Base-by-base conservation (phyloP, 805 yeast genomes). In the Suhomyces emberorum region DNA sequence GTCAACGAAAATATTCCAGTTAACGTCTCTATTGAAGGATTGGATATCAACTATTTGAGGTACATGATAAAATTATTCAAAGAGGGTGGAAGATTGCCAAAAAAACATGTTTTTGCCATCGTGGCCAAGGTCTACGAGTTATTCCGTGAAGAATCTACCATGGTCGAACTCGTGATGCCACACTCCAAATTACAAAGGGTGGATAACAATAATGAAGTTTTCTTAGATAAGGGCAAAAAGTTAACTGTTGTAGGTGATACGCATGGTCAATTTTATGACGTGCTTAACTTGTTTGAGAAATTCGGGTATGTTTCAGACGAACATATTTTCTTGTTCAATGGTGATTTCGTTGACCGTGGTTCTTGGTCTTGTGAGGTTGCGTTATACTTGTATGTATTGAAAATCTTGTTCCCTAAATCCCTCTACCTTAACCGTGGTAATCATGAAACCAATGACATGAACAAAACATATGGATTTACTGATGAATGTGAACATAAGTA, bases 281-380 rank as follows among this genome's bases (percentile, higher is more conserved):
- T 93, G 35, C 62, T 91, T 51, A 83, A 88, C 55, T 72, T 93
- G 35, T 91, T 93, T 60, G 59, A 72, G 22, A 70, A 57, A 29
- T 89, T 79, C 54, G 98, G 98, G 11, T 62, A 70, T 48, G 95
- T 91, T 0, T 54, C 70, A 3, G 66, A 71, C 2, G 60, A 65
- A 3, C 97, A 89, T 56, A 72, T 79, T 4, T 93, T 86, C 55
- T 62, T 93, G 32, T 91, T 93, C 69, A 93, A 93, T 54, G 98
- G 98, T 29, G 98, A 93, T 63, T 91, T 93, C 63, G 98, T 93
- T 3, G 98, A 93, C 59, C 74, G 98, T 54, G 98, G 98, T 4
- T 85, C 95, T 12, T 91, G 98, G 98, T 88, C 97, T 3, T 86
- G 95, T 55, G 98, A 93, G 57, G 95, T 93, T 31, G 96, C 96